Conservation (phyloP, 2,329 filamentous ascomycete genomes). For the Epichloe scottii region DNA sequence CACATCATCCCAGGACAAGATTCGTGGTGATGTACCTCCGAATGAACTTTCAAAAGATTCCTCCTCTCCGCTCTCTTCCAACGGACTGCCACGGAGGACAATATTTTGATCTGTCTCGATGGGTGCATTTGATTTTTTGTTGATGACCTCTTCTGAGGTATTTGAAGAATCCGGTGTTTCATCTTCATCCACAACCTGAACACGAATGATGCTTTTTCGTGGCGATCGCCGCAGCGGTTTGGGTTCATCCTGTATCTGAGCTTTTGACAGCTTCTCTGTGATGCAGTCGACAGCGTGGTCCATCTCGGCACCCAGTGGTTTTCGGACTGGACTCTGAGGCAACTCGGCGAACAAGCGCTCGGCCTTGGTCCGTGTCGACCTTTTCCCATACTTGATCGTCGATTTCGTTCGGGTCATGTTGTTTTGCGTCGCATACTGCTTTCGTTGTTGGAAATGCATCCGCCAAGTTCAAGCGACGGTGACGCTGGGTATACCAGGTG, state of each 20-base stretch:
- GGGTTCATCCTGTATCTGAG: slow-evolving; percentile 15
- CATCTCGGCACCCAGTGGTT: slow-evolving; percentile 7
- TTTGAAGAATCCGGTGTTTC: slow-evolving; percentile 4
- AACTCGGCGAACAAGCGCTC: slow-evolving; percentile 39
- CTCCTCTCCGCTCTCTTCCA: slow-evolving; percentile 7
- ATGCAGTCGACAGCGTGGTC: slow-evolving; percentile 20
- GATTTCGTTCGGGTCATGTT: slow-evolving; percentile 33
- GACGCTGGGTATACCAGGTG: no score
- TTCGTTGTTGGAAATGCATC: not conserved
- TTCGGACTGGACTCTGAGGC: slow-evolving; percentile 35
- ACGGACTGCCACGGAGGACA: not conserved
- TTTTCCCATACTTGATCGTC: slow-evolving; percentile 39
- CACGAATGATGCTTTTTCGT: slow-evolving; percentile 7
- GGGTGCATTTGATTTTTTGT: not conserved
- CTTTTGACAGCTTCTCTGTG: slow-evolving; percentile 21
- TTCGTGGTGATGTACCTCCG: slow-evolving; percentile 21
- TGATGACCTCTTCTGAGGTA: not conserved
- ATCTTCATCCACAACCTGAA: slow-evolving; percentile 6
- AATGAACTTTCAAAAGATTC: not conserved
- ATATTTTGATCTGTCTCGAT: not conserved
- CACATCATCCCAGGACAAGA: slow-evolving; percentile 45
- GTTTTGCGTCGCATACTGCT: slow-evolving; percentile 1
- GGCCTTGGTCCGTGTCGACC: slow-evolving; percentile 31
- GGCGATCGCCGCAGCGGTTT: slow-evolving; percentile 7
- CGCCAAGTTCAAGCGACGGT: not conserved